These are phyloP conservation scores for Linderniella brevidens DNA, from an alignment of 257 asterid genomes.

Conservation along the genomic window DNA sequence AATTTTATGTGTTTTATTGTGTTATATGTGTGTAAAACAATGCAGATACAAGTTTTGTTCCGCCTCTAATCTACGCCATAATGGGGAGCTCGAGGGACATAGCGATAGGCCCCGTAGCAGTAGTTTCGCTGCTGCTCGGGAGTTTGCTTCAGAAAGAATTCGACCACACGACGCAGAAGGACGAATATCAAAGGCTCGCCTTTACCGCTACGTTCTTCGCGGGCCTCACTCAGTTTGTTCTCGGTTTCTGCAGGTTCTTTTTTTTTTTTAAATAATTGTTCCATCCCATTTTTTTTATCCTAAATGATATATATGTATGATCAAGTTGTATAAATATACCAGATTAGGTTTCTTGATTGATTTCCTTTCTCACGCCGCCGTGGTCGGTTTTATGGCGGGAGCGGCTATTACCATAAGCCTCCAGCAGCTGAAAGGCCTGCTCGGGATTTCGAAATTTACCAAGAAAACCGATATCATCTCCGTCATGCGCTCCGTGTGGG, in stretches of 20 bases:
- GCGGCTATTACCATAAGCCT: slow-evolving; percentile 63
- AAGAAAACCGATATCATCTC: slow-evolving; percentile 49
- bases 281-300: background rate
- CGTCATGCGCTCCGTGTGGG: slow-evolving; percentile 45
- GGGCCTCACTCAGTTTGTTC: slow-evolving; percentile 41
- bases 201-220: slow-evolving; percentile 72
- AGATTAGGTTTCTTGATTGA: slow-evolving; percentile 78
- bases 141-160: slow-evolving; percentile 37
- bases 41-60: slow-evolving; percentile 68
- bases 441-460: slow-evolving; percentile 47
- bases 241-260: slow-evolving; percentile 55
- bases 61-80: slow-evolving; percentile 57
- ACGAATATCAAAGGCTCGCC: slow-evolving; percentile 45
- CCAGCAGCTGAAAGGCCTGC: slow-evolving; percentile 72
- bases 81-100: slow-evolving; percentile 84
- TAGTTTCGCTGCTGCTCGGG: slow-evolving; percentile 69
- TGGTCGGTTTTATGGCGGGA: slow-evolving; percentile 69
- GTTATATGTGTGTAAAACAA: too few species aligned
- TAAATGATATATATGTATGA: background rate
- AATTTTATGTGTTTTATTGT: too few species aligned
- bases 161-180: slow-evolving; percentile 31
- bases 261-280: background rate
- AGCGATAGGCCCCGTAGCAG: slow-evolving; percentile 85
- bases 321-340: background rate
- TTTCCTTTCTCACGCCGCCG: slow-evolving; percentile 59